These are phyloP conservation scores for Nevesoporus exiguus DNA, from an alignment of 768 basidiomycete genomes.

Conservation along the genomic window DNA sequence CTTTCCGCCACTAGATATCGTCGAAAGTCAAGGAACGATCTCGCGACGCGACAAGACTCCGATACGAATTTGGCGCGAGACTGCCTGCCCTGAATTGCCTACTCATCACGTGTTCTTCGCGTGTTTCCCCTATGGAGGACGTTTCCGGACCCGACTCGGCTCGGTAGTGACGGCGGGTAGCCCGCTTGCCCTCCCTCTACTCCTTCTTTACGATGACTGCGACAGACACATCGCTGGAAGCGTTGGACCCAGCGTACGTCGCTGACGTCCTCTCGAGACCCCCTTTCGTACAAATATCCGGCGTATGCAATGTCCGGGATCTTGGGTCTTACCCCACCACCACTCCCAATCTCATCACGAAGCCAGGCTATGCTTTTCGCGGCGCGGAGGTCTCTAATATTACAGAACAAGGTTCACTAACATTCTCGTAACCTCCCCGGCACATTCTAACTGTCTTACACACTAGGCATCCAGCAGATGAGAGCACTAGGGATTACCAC, in stretches of 20 bases:
- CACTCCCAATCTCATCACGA: slow-evolving; percentile 49
- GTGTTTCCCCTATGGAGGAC: neutral
- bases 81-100: slow-evolving; percentile 38
- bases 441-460: slow-evolving; percentile 1
- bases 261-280: slow-evolving; percentile 59
- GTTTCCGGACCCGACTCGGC: neutral
- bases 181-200: neutral
- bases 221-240: slow-evolving; percentile 42
- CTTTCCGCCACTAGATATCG: neutral
- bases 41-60: slow-evolving; percentile 32
- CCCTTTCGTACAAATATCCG: slow-evolving; percentile 68
- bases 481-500: slow-evolving; percentile 59
- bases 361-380: slow-evolving; percentile 56
- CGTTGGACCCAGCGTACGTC: slow-evolving; percentile 66
- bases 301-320: slow-evolving; percentile 74
- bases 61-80: slow-evolving; percentile 39
- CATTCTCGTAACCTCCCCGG: neutral
- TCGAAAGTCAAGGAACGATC: slow-evolving; percentile 8
- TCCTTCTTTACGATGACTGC: slow-evolving; percentile 15
- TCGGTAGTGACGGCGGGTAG: neutral
- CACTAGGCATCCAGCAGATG: slow-evolving; percentile 54
- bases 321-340: slow-evolving; percentile 59
- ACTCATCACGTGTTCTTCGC: slow-evolving; percentile 16
- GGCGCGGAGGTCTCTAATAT: slow-evolving; percentile 72
- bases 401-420: slow-evolving; percentile 60